Conservation (phyloP, 1,284 basidiomycete species). For the Ganoderma sinense region DNA sequence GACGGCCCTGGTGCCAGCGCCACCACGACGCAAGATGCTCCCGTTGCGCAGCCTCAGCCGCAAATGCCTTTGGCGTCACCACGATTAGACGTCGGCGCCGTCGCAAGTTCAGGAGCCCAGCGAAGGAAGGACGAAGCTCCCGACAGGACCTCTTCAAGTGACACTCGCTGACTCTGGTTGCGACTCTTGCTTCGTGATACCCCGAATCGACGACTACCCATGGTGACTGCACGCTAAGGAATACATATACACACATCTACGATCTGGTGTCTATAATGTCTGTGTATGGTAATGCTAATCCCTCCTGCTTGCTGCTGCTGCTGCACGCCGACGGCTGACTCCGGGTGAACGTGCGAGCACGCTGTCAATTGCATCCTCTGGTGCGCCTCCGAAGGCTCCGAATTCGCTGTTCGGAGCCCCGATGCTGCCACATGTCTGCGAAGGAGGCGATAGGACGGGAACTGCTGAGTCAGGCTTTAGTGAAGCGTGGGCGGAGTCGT, state of each 20-base stretch:
- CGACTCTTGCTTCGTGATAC: background rate
- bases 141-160: background rate
- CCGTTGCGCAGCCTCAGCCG: slow-evolving; percentile 1
- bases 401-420: background rate
- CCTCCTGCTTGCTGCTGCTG: background rate
- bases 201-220: background rate
- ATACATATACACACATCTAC: background rate
- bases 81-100: background rate
- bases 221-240: background rate
- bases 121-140: background rate
- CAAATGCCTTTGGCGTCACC: background rate
- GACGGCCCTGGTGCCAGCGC: background rate
- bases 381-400: background rate
- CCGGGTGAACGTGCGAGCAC: background rate
- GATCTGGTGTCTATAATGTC: slow-evolving; percentile 16
- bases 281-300: slow-evolving; percentile 20
- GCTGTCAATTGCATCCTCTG: background rate
- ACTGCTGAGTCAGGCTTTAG: background rate
- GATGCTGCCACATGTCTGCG: background rate
- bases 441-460: slow-evolving; percentile 1
- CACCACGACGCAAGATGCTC: background rate
- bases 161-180: background rate
- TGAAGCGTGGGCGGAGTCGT: background rate
- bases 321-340: background rate
- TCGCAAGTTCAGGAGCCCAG: background rate